Percentiles rank a stretch among this genome's conserved stretches.
Evolutionary conservation across 768 basidiomycete species (phyloP).

Genomic region (Infundibulicybe gibba): DNA sequence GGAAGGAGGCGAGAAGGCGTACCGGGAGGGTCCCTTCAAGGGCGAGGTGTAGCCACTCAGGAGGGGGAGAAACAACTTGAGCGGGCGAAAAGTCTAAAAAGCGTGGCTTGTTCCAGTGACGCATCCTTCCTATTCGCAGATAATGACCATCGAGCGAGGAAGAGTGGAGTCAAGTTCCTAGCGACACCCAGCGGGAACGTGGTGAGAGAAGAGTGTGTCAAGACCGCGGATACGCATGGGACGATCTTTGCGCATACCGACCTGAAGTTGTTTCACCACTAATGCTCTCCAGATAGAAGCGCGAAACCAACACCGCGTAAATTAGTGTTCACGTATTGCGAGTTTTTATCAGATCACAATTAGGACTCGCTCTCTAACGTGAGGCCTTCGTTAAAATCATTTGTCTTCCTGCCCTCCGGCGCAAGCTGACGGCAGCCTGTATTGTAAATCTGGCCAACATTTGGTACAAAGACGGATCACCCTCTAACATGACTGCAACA

Average conservation of each 20-base stretch:
- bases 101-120: slow-evolving; percentile 91
- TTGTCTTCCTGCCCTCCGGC: too few species aligned
- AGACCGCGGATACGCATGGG: slow-evolving; percentile 89
- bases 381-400: too few species aligned
- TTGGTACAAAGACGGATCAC: too few species aligned
- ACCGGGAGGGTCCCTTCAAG: too few species aligned
- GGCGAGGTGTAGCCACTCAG: too few species aligned
- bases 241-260: slow-evolving; percentile 94
- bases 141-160: slow-evolving; percentile 95
- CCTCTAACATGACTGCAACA: too few species aligned
- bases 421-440: too few species aligned
- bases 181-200: slow-evolving; percentile 92
- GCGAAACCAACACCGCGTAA: not conserved
- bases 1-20: slow-evolving; percentile 83
- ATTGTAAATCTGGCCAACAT: too few species aligned
- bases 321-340: too few species aligned
- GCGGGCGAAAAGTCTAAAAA: slow-evolving; percentile 68
- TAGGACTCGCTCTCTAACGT: too few species aligned
- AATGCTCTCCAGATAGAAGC: slow-evolving; percentile 11
- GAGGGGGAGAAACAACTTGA: slow-evolving; percentile 74
- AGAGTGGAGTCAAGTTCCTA: slow-evolving; percentile 89
- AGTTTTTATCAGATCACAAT: too few species aligned
- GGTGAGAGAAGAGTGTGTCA: slow-evolving; percentile 96
- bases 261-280: too few species aligned
- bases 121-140: slow-evolving; percentile 99